Evolutionary conservation across 2,329 filamentous ascomycete species (phyloP).

Genomic region (Karstenula rhodostoma): DNA sequence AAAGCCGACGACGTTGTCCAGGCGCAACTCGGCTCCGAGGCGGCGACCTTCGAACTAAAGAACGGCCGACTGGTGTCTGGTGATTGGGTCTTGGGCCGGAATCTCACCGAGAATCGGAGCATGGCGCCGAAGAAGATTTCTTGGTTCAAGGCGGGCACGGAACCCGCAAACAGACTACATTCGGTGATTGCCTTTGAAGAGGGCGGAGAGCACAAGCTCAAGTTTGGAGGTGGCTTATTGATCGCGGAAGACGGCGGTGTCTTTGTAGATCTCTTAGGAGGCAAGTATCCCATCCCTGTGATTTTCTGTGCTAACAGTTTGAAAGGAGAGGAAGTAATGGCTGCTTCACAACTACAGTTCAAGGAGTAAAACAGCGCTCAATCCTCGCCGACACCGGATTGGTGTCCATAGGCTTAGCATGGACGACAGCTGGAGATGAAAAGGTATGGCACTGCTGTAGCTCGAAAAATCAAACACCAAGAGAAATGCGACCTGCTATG

Average conservation of each 20-base stretch:
- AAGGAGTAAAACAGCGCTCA: not conserved
- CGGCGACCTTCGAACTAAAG: constrained; percentile 35
- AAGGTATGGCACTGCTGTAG: too few relatives aligned
- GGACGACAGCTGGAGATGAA: not conserved
- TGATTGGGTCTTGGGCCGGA: constrained; percentile 32
- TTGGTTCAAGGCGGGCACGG: constrained; percentile 31
- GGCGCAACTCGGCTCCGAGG: constrained; percentile 28
- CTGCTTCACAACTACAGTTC: not conserved
- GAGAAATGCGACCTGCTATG: not conserved
- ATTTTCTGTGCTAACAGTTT: not conserved
- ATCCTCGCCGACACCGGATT: not conserved
- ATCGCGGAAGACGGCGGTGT: constrained; percentile 26
- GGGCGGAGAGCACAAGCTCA: constrained; percentile 26
- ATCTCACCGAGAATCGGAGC: constrained; percentile 31
- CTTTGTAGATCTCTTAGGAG: constrained; percentile 28
- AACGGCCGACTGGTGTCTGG: constrained; percentile 29
- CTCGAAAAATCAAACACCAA: too few relatives aligned
- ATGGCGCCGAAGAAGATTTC: constrained; percentile 34
- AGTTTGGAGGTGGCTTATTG: constrained; percentile 25
- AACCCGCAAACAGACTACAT: constrained; percentile 19
- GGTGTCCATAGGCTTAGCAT: not conserved
- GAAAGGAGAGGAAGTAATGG: not conserved
- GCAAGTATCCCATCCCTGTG: constrained; percentile 12
- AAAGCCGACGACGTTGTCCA: constrained; percentile 22
- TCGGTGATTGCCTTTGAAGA: constrained; percentile 29